A percentile compares a stretch with the other conserved stretches of the same genome.
Conservation (phyloP, 1,139 yeast species). For the Citeromyces hawaiiensis region DNA sequence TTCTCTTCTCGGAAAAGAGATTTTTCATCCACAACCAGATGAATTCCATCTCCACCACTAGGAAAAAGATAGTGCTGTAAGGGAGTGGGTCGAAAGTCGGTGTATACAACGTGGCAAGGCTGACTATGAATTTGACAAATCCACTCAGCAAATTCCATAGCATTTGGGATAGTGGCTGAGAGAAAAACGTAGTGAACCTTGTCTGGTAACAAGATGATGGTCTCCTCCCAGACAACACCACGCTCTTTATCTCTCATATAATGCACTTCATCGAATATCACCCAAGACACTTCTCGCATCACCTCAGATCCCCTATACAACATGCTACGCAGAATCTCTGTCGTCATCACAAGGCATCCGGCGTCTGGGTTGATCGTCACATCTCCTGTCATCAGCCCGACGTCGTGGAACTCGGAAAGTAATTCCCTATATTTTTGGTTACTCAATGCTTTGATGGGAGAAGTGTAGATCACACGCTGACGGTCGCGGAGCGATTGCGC, state of each 20-base stretch:
- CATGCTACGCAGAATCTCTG: constrained; percentile 93
- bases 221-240: constrained; percentile 99
- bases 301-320: constrained; percentile 92
- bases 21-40: constrained; percentile 94
- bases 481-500: constrained; percentile 85
- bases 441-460: constrained; percentile 86
- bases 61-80: constrained; percentile 95
- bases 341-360: constrained; percentile 92
- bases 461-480: constrained; percentile 87
- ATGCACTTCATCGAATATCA: constrained; percentile 94
- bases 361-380: constrained; percentile 97
- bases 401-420: constrained; percentile 73
- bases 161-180: constrained; percentile 96
- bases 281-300: constrained; percentile 94
- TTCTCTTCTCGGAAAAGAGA: constrained; percentile 93
- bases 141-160: constrained; percentile 97
- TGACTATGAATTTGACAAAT: constrained; percentile 88
- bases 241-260: constrained; percentile 93
- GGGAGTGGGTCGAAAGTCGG: constrained; percentile 98
- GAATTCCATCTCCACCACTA: constrained; percentile 95
- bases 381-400: constrained; percentile 95
- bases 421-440: constrained; percentile 92
- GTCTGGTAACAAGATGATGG: constrained; percentile 90
- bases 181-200: constrained; percentile 80
- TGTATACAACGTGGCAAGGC: constrained; percentile 97